Evolutionary conservation across 2,329 filamentous ascomycete species (phyloP).

Genomic region (Fusarium sublunatum): DNA sequence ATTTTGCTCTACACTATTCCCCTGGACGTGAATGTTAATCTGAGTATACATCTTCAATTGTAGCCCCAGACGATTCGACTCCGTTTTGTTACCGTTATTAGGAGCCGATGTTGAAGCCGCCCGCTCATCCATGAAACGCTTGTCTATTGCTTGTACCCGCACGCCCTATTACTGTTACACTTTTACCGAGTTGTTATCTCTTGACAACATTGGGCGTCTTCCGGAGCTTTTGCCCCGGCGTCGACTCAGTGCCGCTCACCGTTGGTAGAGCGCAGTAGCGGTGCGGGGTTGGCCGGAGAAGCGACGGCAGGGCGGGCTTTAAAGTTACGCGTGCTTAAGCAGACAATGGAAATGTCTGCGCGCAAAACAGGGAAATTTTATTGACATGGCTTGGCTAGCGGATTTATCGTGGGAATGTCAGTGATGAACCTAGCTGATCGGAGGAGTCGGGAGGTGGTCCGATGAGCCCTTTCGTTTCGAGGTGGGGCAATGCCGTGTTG

Average conservation of each 20-base stretch:
- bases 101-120: neutral
- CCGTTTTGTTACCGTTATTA: no score
- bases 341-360: constrained; percentile 14
- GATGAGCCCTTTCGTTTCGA: neutral
- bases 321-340: neutral
- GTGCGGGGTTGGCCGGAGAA: constrained; percentile 2
- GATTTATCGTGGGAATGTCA: constrained; percentile 33
- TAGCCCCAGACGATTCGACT: no score
- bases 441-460: constrained; percentile 30
- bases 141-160: neutral
- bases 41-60: no score
- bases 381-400: constrained; percentile 26
- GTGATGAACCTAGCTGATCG: neutral
- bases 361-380: constrained; percentile 21
- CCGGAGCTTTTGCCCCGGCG: constrained; percentile 30
- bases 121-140: neutral
- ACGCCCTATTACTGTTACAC: neutral
- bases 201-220: neutral
- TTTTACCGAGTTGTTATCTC: neutral
- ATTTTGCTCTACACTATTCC: neutral
- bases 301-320: neutral
- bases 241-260: neutral
- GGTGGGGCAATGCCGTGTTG: neutral
- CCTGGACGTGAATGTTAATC: neutral
- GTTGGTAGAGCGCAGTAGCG: neutral